Base-by-base conservation (phyloP, 176 grass and related monocot genomes). In the Cenchrus purpureus region DNA sequence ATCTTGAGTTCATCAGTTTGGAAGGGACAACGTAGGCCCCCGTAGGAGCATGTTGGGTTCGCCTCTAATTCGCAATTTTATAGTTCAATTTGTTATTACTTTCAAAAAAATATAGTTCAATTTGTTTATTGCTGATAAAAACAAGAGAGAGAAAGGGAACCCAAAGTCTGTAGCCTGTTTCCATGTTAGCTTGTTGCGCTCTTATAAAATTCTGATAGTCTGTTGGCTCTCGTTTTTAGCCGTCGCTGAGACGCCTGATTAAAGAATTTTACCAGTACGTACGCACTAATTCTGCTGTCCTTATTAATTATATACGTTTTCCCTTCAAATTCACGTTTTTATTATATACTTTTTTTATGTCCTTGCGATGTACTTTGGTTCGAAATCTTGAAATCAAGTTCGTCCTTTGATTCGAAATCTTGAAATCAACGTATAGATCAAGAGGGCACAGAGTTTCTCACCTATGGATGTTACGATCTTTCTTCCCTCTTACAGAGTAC, bases 191-290 rank as follows among this genome's bases (percentile, higher is more conserved):
- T 53, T 43, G 22, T 25, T 25, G 22, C 16, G 50, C 17, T 74
- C 2, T 56, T 45, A 74, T 29, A 60, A 65, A 84, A 58, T 19
- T 55, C 11, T 22, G 8, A 6, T 15, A 12, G 46, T 5, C 32
- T 25, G 67, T 1, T 86, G 40, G 25, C 73, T 71, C 73, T 78
- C 1, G 73, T 69, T 68, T 83, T 67, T 86, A 83, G 79, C 57
- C 82, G 79, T 82, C 28, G 4, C 0, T 68, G 44, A 46, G 73
- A 83, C 34, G 31, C 73, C 62, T 43, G 28, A 52, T 73, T 58
- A 49, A 12, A 20, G n/a, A 12, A 48, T 32, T 32, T 43, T 10
- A 4, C 4, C 65, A 68, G 16, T 43, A 43, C 65, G 8, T 43
- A 43, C 65, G 8, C 59, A 25, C n/a, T 43, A 68, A 68, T 43